Percentiles rank a stretch among this genome's conserved stretches.
phyloP scores from a whole-genome alignment of 2,329 filamentous ascomycete species.

The Clathrospora elynae region DNA sequence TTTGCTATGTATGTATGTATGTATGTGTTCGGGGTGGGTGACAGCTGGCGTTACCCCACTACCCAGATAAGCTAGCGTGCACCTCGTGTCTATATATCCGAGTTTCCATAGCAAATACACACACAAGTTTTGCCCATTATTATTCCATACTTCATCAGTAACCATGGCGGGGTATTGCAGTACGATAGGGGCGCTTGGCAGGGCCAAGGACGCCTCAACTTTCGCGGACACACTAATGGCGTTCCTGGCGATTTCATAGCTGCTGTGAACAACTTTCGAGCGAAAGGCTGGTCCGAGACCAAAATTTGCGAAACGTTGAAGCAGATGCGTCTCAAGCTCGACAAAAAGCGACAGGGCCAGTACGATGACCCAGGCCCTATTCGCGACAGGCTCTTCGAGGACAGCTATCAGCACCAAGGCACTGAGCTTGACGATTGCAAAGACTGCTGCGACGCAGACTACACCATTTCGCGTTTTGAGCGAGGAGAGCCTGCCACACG shows the following conservation, averaged over 20 bases:
- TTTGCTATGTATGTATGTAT: no score
- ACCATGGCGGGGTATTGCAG: slow-evolving; percentile 25
- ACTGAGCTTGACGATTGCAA: slow-evolving; percentile 13
- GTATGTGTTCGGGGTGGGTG: no score
- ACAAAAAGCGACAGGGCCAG: slow-evolving; percentile 7
- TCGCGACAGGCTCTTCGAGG: slow-evolving; percentile 15
- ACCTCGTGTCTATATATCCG: no score
- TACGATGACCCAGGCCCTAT: slow-evolving; percentile 15
- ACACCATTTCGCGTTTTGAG: slow-evolving; percentile 7
- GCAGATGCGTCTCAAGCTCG: slow-evolving; percentile 20
- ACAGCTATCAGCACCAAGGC: slow-evolving; percentile 12
- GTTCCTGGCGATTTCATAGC: slow-evolving; percentile 14
- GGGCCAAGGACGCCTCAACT: slow-evolving; percentile 17
- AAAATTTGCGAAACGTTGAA: slow-evolving; percentile 11
- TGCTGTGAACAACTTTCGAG: slow-evolving; percentile 16
- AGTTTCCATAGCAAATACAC: no score
- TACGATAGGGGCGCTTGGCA: slow-evolving; percentile 26
- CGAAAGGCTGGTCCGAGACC: slow-evolving; percentile 10
- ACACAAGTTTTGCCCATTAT: no score
- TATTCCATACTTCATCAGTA: no score
- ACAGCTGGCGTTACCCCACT: no score
- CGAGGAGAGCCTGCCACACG: slow-evolving; percentile 13
- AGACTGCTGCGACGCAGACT: slow-evolving; percentile 12
- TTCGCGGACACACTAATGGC: slow-evolving; percentile 15
- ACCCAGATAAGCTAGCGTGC: no score